Percentiles rank a stretch among this genome's conserved stretches.
These are phyloP conservation scores for Fusarium sp. DNA, from an alignment of 2,329 filamentous ascomycete species.

Conservation along the genomic window DNA sequence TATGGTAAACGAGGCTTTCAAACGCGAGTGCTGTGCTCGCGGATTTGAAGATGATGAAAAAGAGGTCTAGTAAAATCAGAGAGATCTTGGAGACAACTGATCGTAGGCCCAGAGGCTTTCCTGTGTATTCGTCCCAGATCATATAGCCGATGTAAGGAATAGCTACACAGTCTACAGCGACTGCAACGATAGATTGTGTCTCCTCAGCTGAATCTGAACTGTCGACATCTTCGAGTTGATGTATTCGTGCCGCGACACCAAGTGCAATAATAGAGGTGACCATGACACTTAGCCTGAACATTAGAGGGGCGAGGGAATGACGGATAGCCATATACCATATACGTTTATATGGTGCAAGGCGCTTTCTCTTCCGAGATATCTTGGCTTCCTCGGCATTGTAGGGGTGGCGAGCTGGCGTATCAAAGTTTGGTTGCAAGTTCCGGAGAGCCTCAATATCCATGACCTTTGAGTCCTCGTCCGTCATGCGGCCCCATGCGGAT, in stretches of 20 bases:
- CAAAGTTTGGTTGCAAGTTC: constrained; percentile 61
- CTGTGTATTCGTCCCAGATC: constrained; percentile 95
- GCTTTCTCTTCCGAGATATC: constrained; percentile 47
- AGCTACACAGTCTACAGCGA: constrained; percentile 88
- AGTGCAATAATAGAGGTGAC: constrained; percentile 85
- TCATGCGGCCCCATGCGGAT: constrained; percentile 61
- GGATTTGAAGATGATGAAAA: constrained; percentile 98
- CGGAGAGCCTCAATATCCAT: constrained; percentile 59
- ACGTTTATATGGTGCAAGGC: constrained; percentile 60
- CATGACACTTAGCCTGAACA: constrained; percentile 85
- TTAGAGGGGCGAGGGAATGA: constrained; percentile 85
- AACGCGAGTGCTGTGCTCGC: constrained; percentile 93
- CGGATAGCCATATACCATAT: constrained; percentile 77
- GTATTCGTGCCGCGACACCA: constrained; percentile 80
- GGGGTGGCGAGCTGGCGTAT: constrained; percentile 51
- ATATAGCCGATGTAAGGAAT: constrained; percentile 93
- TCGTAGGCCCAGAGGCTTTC: constrained; percentile 89
- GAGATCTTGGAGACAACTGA: constrained; percentile 86
- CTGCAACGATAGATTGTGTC: constrained; percentile 86
- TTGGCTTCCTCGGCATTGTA: constrained; percentile 46
- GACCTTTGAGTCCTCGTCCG: constrained; percentile 60
- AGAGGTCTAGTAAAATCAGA: constrained; percentile 88
- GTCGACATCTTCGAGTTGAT: constrained; percentile 64
- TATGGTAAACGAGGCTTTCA: constrained; percentile 76
- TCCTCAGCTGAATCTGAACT: constrained; percentile 63